Evolutionary conservation across 768 basidiomycete genomes (phyloP), one percentile per base, ranked within the genome.

Genomic region (Mycena metata): DNA sequence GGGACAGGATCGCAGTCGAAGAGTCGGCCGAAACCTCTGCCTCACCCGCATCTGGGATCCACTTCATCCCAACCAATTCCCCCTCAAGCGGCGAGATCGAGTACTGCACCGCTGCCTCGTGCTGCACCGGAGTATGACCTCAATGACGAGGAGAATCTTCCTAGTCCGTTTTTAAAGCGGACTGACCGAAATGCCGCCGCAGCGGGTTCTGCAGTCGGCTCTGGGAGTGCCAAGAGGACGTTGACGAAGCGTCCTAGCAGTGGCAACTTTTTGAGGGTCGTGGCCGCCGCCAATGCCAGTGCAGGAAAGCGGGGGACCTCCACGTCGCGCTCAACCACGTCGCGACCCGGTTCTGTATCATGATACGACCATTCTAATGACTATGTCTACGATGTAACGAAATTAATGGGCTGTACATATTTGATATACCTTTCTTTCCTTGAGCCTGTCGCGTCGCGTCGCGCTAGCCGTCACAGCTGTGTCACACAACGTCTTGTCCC

Each of bases 141-240:
- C 12, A 83, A 83, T 0, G 93, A 95, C 75, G 94, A 94, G 75
- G 93, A 94, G 77, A 95, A 94, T 76, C 83, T 95, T 0, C 94
- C 94, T 0, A 93, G 92, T 75, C 94, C 94, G 7, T 95, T 95
- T 79, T 76, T 95, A 47, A 91, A 91, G 75, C 83, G 87, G 56
- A 78, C 67, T 26, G 83, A 82, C 43, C 70, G 77, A 41, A 61
- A 51, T 8, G 70, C 56, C 12, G 65, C 60, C 26, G 64, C 71
- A 13, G 74, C 61, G 17, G 56, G 63, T 50, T 36, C 49, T 43
- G 24, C 42, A 2, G 61, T 30, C 30, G 30, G 30, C 30, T 30
- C 47, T 3, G 60, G 54, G 13, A 58, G 57, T 21, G 43, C 43
- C 26, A 64, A 62, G 24, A 51, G 64, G 26, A 69, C 67, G 23